Conservation (phyloP, 2,329 filamentous ascomycete species). For the Sphaerostilbella broomeana region DNA sequence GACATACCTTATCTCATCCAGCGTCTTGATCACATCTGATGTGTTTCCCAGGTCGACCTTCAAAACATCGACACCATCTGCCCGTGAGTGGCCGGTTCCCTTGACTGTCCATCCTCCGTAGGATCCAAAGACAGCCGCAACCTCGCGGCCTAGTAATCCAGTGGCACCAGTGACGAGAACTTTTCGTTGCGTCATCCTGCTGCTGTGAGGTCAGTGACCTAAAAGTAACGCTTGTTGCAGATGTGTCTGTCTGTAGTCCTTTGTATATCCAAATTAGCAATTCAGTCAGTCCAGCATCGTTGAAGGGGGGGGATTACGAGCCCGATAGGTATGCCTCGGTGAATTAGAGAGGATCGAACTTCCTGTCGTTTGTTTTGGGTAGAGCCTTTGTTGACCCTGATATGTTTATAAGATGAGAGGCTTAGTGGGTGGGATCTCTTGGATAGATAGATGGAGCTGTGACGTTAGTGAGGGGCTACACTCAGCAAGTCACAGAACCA, state of each 20-base stretch:
- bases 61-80: constrained; percentile 61
- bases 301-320: too few relatives aligned
- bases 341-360: neutral
- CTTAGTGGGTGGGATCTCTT: neutral
- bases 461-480: too few relatives aligned
- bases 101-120: constrained; percentile 54
- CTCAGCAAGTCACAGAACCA: too few relatives aligned
- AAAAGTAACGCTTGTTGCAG: too few relatives aligned
- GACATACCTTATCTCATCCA: constrained; percentile 51
- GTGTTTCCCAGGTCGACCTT: constrained; percentile 48
- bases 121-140: constrained; percentile 62
- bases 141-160: constrained; percentile 74
- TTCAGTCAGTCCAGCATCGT: too few relatives aligned
- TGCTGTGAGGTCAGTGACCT: neutral
- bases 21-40: constrained; percentile 39
- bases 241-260: neutral
- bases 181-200: constrained; percentile 30
- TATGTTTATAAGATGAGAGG: neutral
- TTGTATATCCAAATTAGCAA: too few relatives aligned
- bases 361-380: neutral
- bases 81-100: constrained; percentile 68
- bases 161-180: constrained; percentile 79
- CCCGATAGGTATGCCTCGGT: neutral
- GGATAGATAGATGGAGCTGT: too few relatives aligned
- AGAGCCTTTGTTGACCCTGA: neutral